Evolutionary conservation across 2,329 filamentous ascomycete species (phyloP).

Genomic region (Stachybotrys echinatus): DNA sequence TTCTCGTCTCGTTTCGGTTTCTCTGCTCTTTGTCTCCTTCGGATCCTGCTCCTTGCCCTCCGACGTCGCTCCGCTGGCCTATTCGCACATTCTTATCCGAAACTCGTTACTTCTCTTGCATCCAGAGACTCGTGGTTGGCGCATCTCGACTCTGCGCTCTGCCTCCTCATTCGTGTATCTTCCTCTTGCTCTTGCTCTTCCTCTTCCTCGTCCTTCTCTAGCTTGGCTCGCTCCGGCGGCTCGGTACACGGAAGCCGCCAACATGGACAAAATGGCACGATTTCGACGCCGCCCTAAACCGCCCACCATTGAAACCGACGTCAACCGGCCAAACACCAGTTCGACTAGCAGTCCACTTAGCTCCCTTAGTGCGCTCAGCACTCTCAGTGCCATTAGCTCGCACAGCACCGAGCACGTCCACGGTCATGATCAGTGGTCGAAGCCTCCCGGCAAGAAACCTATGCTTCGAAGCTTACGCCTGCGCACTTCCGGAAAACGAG

Average conservation of each 20-base stretch:
- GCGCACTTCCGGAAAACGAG: conserved; percentile 38
- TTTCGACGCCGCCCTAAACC: conserved; percentile 39
- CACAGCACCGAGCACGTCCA: conserved; percentile 8
- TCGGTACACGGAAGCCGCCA: conserved; percentile 3
- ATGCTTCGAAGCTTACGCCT: conserved; percentile 41
- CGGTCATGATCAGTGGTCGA: conserved; percentile 12
- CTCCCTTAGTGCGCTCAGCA: conserved; percentile 19
- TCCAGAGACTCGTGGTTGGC: not conserved
- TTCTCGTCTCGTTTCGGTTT: not conserved
- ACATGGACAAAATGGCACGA: conserved; percentile 37
- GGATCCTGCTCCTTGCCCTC: too few relatives aligned
- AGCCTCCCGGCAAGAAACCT: conserved; percentile 23
- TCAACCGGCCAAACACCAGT: conserved; percentile 22
- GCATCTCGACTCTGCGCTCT: not conserved
- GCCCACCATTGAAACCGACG: conserved; percentile 34
- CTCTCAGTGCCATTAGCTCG: conserved; percentile 13
- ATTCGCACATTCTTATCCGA: too few relatives aligned
- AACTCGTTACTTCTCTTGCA: too few relatives aligned
- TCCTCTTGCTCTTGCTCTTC: not conserved
- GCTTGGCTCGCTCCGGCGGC: not conserved
- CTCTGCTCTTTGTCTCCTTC: too few relatives aligned
- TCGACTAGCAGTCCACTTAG: conserved; percentile 20
- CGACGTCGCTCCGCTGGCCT: too few relatives aligned
- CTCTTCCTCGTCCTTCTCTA: not conserved
- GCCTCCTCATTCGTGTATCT: not conserved